Percentiles rank a stretch among this genome's conserved stretches.
Evolutionary conservation across 2,329 filamentous ascomycete genomes (phyloP).

Genomic region (Penicillium sp.): DNA sequence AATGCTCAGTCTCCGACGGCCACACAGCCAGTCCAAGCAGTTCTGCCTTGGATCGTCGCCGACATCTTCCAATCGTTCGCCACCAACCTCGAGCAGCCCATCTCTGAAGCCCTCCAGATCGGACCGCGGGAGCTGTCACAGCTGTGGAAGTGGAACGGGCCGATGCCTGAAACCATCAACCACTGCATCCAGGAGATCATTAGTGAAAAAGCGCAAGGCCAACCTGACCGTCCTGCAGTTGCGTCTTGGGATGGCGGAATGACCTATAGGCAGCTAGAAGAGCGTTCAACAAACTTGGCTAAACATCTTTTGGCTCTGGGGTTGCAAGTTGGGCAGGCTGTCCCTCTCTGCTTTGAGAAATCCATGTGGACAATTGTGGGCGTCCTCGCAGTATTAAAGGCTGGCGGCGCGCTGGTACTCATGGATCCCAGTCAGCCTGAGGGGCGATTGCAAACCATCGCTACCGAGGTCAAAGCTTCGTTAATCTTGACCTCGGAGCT

Average conservation of each 20-base stretch:
- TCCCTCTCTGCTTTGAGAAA: conserved; percentile 11
- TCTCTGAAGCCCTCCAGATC: not conserved
- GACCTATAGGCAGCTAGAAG: conserved; percentile 10
- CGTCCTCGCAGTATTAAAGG: conserved; percentile 10
- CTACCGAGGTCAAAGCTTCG: conserved; percentile 3
- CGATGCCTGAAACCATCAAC: not conserved
- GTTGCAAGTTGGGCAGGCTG: conserved; percentile 17
- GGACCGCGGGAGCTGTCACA: not conserved
- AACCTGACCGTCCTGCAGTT: conserved; percentile 4
- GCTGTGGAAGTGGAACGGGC: conserved; percentile 3
- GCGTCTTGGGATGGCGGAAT: conserved; percentile 11
- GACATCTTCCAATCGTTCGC: not conserved
- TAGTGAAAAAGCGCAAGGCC: not conserved
- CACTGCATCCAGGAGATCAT: conserved; percentile 5
- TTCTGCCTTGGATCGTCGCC: not conserved
- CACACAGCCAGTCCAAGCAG: not conserved
- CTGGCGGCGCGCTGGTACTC: conserved; percentile 8
- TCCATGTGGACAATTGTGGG: conserved; percentile 9
- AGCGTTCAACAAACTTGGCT: conserved; percentile 26
- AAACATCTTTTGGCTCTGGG: conserved; percentile 28
- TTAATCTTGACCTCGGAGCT: conserved; percentile 12
- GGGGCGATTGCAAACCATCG: conserved; percentile 14
- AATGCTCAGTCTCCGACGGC: not conserved
- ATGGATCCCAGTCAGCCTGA: conserved; percentile 9
- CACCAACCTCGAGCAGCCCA: not conserved